A percentile compares a stretch with the other conserved stretches of the same genome.
Conservation (phyloP, 1,284 basidiomycete genomes). For the Fomitopsis schrenkii region DNA sequence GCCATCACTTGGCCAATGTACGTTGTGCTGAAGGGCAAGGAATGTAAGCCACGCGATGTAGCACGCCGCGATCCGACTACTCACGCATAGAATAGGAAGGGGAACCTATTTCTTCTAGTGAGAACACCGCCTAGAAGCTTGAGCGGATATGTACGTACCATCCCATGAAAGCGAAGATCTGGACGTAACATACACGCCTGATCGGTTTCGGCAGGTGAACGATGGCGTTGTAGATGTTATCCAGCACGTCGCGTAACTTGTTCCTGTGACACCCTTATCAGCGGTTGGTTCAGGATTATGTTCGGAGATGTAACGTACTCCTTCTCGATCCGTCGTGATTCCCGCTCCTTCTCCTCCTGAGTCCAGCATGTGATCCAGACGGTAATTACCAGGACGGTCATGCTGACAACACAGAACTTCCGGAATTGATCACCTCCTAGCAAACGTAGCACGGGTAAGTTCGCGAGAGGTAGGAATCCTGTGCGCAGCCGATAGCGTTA, state of each 20-base stretch:
- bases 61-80: constrained; percentile 20
- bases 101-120: constrained; percentile 58
- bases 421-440: constrained; percentile 95
- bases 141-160: constrained; percentile 48
- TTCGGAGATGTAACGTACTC: constrained; percentile 28
- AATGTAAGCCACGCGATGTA: constrained; percentile 1
- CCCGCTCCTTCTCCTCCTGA: constrained; percentile 72
- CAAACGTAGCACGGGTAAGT: constrained; percentile 69
- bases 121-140: neutral
- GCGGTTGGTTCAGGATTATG: neutral
- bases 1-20: constrained; percentile 93
- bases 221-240: constrained; percentile 75
- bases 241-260: constrained; percentile 59
- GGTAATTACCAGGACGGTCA: constrained; percentile 74
- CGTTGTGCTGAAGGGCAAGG: constrained; percentile 56
- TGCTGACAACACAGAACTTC: constrained; percentile 88
- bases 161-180: constrained; percentile 90
- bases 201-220: constrained; percentile 78
- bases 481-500: neutral
- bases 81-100: constrained; percentile 89
- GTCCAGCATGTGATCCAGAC: constrained; percentile 86
- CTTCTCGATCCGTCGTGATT: constrained; percentile 37
- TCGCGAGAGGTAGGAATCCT: constrained; percentile 84
- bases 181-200: constrained; percentile 85
- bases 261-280: constrained; percentile 30